These are phyloP conservation scores for Poronia punctata DNA, from an alignment of 495 filamentous ascomycete species.

Conservation along the genomic window DNA sequence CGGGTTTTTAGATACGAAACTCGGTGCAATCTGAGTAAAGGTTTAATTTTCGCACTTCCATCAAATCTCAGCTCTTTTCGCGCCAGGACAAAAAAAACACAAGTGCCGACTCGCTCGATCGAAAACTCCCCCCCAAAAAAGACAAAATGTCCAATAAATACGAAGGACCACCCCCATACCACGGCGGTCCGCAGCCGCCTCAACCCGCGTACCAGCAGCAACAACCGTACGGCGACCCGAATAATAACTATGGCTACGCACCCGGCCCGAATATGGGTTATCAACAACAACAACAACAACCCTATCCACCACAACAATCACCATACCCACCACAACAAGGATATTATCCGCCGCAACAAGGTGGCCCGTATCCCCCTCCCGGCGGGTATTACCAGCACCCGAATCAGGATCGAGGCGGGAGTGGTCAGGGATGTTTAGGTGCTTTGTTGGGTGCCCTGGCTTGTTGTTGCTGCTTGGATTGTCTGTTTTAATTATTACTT, in stretches of 20 bases:
- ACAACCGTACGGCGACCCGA: slow-evolving; percentile 15
- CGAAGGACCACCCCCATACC: slow-evolving; percentile 39
- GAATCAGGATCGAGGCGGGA: slow-evolving; percentile 13
- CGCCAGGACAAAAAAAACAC: background rate
- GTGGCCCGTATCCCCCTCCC: slow-evolving; percentile 17
- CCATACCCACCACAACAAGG: slow-evolving; percentile 14
- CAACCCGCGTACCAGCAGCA: slow-evolving; percentile 24
- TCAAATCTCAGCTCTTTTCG: background rate
- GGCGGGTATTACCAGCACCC: slow-evolving; percentile 18
- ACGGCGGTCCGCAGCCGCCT: slow-evolving; percentile 19
- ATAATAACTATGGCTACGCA: slow-evolving; percentile 28
- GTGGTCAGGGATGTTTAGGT: slow-evolving; percentile 25
- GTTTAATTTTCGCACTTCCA: no score
- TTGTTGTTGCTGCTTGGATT: slow-evolving; percentile 45
- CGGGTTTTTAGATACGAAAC: no score
- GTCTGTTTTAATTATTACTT: slow-evolving; percentile 39
- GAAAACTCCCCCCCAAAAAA: background rate
- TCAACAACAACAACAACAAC: slow-evolving; percentile 16
- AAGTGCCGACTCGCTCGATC: background rate
- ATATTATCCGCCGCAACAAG: slow-evolving; percentile 15
- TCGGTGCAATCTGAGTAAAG: no score
- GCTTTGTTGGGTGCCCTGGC: slow-evolving; percentile 33
- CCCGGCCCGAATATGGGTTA: slow-evolving; percentile 34
- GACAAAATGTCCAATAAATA: slow-evolving; percentile 35
- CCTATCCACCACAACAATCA: background rate